phyloP scores from a whole-genome alignment of 2,329 filamentous ascomycete genomes.

The Tricladium varicosporioides region DNA sequence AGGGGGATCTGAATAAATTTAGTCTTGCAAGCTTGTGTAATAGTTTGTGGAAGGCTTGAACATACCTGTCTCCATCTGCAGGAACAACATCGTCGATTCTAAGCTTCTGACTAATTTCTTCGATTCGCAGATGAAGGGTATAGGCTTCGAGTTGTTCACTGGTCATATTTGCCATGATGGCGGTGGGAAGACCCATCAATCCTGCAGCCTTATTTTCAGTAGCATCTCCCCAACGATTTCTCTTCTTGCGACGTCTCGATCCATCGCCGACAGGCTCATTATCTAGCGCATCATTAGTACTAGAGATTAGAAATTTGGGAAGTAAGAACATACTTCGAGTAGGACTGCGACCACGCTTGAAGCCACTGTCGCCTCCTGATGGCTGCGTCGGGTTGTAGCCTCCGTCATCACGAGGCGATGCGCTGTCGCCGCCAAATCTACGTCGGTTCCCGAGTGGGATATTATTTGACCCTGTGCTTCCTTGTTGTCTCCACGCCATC shows the following conservation, averaged over 20 bases:
- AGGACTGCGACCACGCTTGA: slow-evolving; percentile 91
- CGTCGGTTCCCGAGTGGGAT: slow-evolving; percentile 86
- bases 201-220: slow-evolving; percentile 98
- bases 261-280: slow-evolving; percentile 56
- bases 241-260: slow-evolving; percentile 89
- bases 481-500: slow-evolving; percentile 70
- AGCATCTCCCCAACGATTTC: slow-evolving; percentile 96
- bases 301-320: background rate
- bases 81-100: slow-evolving; percentile 99
- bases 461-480: slow-evolving; percentile 97
- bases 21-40: background rate
- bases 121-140: slow-evolving; percentile 91
- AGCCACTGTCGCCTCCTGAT: slow-evolving; percentile 33
- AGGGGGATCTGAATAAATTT: slow-evolving; percentile 71
- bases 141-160: slow-evolving; percentile 98
- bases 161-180: slow-evolving; percentile 97
- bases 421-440: slow-evolving; percentile 67
- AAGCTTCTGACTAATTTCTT: slow-evolving; percentile 99
- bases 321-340: slow-evolving; percentile 64
- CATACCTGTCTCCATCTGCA: slow-evolving; percentile 90
- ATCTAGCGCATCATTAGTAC: slow-evolving; percentile 24
- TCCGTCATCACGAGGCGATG: slow-evolving; percentile 32
- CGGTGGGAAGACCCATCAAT: slow-evolving; percentile 93
- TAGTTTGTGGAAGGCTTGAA: background rate
- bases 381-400: slow-evolving; percentile 28